Conservation (phyloP, 2,329 filamentous ascomycete genomes). For the Colletotrichum spinosum region DNA sequence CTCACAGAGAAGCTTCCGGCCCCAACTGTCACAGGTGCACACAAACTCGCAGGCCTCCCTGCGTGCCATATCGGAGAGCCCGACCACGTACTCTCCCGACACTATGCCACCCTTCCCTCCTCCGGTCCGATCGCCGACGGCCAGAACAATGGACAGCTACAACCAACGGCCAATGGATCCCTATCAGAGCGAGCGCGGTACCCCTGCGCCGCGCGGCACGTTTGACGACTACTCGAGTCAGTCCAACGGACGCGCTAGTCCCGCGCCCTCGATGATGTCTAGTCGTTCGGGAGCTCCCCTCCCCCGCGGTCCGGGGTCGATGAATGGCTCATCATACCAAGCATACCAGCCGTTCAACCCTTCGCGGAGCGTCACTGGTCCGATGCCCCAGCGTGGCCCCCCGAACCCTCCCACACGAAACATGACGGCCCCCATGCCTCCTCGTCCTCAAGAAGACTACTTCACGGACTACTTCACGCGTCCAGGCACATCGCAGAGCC, state of each 20-base stretch:
- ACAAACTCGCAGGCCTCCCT: conserved; percentile 38
- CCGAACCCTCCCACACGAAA: conserved; percentile 55
- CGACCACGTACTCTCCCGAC: conserved; percentile 43
- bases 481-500: conserved; percentile 43
- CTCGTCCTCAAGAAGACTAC: conserved; percentile 44
- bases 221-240: conserved; percentile 39
- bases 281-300: conserved; percentile 40
- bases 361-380: conserved; percentile 54
- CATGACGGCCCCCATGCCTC: conserved; percentile 56
- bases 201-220: conserved; percentile 25
- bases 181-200: conserved; percentile 18
- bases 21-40: conserved; percentile 40
- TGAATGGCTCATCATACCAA: conserved; percentile 36
- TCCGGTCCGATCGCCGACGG: conserved; percentile 47
- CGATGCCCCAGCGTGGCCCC: conserved; percentile 47
- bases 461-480: conserved; percentile 44
- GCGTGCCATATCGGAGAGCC: conserved; percentile 45
- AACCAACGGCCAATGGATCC: conserved; percentile 17
- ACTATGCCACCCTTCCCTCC: conserved; percentile 47
- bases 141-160: conserved; percentile 42
- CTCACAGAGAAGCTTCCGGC: conserved; percentile 49
- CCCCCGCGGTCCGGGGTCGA: conserved; percentile 37
- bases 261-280: conserved; percentile 46
- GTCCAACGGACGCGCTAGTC: conserved; percentile 47
- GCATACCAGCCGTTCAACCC: conserved; percentile 44